Base-by-base conservation (phyloP, 192 early-diverging fungal genomes). In the Pilobolus umbonatus region DNA sequence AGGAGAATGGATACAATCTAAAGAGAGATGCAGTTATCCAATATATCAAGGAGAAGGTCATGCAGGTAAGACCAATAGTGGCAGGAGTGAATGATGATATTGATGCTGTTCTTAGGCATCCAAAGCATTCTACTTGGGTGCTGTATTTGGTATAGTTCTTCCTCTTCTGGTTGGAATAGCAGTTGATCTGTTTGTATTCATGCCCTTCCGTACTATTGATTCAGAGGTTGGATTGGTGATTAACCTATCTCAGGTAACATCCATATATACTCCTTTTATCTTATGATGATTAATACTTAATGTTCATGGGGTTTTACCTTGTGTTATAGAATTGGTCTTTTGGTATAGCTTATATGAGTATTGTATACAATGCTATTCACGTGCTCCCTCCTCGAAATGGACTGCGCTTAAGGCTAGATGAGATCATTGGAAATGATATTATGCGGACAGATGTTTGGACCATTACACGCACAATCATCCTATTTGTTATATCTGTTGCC, bases 111-210 rank as follows among this genome's bases (percentile, higher is more conserved):
- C 42, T 9, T 46, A 57, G 60, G 30, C 52, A 8, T 24, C 30
- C 15, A 88, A 85, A 48, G 22, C 73, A 10, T 5, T 65, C 17
- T 89, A 80, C 60, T 68, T 90, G 30, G 60, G 54, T 36, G 5
- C 79, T 5, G 50, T 62, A 30, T 73, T 88, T 42, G 87, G 86
- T 28, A n/a, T 92, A 6, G 47, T 89, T 15, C 59, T 90, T 10
- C 91, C 91, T 3, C 64, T 86, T 32, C 44, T 83, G 5, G 40
- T 88, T 2, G 89, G 90, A 12, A 57, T 90, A 12, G 52, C 89
- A 17, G 76, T 88, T 50, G 87, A 93, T 30, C 57, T 93, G 10
- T 92, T 90, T 66, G 45, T 92, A 21, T 77, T 91, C 50, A 54
- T 78, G 12, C 85, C 88, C 14, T 57, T 87, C 36, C 65, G 75